phyloP scores from a whole-genome alignment of 768 basidiomycete species.

The Cubamyces lactineus region DNA sequence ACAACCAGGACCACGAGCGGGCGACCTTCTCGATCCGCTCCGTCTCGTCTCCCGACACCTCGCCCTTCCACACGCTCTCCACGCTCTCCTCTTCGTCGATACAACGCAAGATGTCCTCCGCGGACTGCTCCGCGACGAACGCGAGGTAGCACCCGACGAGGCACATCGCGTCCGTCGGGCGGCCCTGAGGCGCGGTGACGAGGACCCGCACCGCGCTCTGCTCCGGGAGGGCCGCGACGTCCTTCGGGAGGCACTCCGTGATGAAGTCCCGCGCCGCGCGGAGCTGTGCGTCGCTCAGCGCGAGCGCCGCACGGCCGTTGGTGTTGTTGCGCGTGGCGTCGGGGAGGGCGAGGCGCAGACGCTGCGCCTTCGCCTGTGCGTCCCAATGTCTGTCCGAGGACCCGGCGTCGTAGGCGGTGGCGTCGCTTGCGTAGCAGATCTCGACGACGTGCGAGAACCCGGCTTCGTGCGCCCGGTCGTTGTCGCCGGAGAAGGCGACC shows the following conservation, averaged over 20 bases:
- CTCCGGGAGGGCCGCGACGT: conserved; percentile 6
- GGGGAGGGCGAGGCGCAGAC: conserved; percentile 29
- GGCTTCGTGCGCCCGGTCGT: conserved; percentile 13
- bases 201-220: conserved; percentile 30
- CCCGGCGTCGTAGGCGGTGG: conserved; percentile 1
- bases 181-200: conserved; percentile 33
- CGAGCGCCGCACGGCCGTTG: conserved; percentile 24
- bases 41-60: conserved; percentile 33
- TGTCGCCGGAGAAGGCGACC: conserved; percentile 28
- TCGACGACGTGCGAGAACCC: conserved; percentile 34
- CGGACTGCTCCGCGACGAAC: conserved; percentile 29
- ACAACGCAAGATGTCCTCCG: conserved; percentile 28
- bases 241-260: conserved; percentile 40
- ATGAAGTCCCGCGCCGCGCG: conserved; percentile 48
- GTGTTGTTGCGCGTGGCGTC: conserved; percentile 7
- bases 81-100: conserved; percentile 33
- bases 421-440: conserved; percentile 19
- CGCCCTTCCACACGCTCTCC: conserved; percentile 36
- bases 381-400: conserved; percentile 14
- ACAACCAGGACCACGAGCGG: conserved; percentile 30
- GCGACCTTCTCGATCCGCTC: conserved; percentile 34
- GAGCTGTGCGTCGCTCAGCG: conserved; percentile 41
- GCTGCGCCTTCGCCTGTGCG: conserved; percentile 16
- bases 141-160: conserved; percentile 35
- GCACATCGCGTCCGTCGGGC: conserved; percentile 37